Evolutionary conservation across 2,329 filamentous ascomycete species (phyloP).

Genomic region (Diaporthe sp.): DNA sequence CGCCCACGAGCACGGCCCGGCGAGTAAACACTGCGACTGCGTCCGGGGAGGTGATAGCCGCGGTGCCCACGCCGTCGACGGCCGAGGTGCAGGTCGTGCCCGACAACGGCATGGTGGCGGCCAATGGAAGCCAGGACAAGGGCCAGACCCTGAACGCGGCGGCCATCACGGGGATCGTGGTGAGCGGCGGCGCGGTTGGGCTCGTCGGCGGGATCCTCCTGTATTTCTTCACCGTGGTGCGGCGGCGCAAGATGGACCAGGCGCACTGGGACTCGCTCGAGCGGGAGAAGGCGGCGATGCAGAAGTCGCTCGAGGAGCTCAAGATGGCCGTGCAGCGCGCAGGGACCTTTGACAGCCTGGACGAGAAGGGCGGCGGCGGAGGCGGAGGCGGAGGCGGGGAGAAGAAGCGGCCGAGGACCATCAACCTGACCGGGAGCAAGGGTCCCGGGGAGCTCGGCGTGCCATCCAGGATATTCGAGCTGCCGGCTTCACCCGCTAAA

Average conservation of each 20-base stretch:
- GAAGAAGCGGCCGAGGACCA: constrained; percentile 15
- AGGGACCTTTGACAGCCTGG: constrained; percentile 16
- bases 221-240: constrained; percentile 23
- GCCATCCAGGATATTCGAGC: constrained; percentile 11
- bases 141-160: background rate
- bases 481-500: constrained; percentile 3
- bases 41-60: constrained; percentile 18
- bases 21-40: background rate
- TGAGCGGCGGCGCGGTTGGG: constrained; percentile 13
- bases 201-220: constrained; percentile 22
- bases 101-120: background rate
- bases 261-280: constrained; percentile 18
- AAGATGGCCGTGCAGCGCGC: constrained; percentile 14
- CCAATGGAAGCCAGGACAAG: background rate
- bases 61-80: background rate
- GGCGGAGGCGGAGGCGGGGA: background rate
- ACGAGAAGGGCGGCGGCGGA: background rate
- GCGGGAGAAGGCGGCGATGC: constrained; percentile 22
- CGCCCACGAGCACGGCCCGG: background rate
- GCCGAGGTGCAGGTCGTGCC: background rate
- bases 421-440: background rate
- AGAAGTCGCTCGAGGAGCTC: constrained; percentile 22
- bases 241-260: constrained; percentile 16
- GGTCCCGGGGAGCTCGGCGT: constrained; percentile 5
- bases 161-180: constrained; percentile 22